phyloP scores from a whole-genome alignment of 1,284 basidiomycete species.

The Mycosarcoma maydis region DNA sequence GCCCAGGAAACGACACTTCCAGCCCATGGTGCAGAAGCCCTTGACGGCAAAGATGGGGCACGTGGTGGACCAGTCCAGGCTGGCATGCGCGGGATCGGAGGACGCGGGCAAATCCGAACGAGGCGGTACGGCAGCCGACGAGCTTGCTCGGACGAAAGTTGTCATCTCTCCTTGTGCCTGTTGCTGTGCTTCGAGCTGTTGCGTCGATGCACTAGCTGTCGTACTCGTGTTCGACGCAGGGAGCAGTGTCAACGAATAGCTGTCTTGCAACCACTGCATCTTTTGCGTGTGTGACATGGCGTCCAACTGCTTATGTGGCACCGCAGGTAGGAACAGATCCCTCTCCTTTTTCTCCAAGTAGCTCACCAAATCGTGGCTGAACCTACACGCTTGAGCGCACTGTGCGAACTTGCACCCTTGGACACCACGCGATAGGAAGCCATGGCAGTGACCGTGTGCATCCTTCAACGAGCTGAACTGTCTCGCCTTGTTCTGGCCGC shows the following conservation, averaged over 20 bases:
- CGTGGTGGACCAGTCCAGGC: constrained; percentile 71
- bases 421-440: constrained; percentile 26
- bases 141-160: constrained; percentile 17
- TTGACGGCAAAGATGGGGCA: constrained; percentile 80
- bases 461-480: constrained; percentile 37
- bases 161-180: constrained; percentile 5
- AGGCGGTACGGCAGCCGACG: constrained; percentile 64
- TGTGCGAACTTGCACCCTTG: constrained; percentile 34
- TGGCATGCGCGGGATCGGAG: constrained; percentile 57
- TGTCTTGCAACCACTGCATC: constrained; percentile 34
- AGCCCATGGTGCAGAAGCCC: constrained; percentile 85
- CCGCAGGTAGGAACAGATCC: constrained; percentile 73
- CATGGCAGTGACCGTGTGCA: constrained; percentile 25
- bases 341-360: constrained; percentile 81
- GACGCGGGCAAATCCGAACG: not conserved
- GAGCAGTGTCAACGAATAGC: constrained; percentile 32
- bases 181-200: too few relatives aligned
- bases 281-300: constrained; percentile 9
- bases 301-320: constrained; percentile 8
- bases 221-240: constrained; percentile 1
- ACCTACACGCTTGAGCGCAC: constrained; percentile 72
- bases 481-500: constrained; percentile 53
- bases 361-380: constrained; percentile 78
- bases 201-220: too few relatives aligned
- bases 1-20: constrained; percentile 89